phyloP scores from a whole-genome alignment of 805 yeast species.

The Ogataea haglerorum region DNA sequence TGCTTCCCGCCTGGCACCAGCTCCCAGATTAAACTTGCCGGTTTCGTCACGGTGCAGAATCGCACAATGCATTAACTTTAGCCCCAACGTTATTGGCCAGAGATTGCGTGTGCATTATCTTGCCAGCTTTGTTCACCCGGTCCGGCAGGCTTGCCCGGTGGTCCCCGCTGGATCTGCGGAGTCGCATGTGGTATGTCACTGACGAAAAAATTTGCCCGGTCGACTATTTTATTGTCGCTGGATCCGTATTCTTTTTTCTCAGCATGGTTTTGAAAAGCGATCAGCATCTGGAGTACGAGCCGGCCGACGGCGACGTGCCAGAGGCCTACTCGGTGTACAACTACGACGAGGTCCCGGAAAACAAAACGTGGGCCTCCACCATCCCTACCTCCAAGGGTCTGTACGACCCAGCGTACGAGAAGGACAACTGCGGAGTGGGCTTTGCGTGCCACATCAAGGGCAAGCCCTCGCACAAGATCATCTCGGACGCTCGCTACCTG shows the following conservation, averaged over 20 bases:
- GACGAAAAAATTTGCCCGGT: slow-evolving; percentile 8
- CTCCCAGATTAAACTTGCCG: slow-evolving; percentile 3
- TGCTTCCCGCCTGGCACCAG: background rate
- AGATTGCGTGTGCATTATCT: slow-evolving; percentile 12
- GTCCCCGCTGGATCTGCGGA: slow-evolving; percentile 4
- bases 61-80: slow-evolving; percentile 5
- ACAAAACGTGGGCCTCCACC: slow-evolving; percentile 89
- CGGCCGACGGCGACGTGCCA: slow-evolving; percentile 17
- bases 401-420: slow-evolving; percentile 89
- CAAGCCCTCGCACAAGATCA: slow-evolving; percentile 80
- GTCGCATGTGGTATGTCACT: slow-evolving; percentile 2
- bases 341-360: slow-evolving; percentile 73
- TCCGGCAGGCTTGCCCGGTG: slow-evolving; percentile 1
- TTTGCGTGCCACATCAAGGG: slow-evolving; percentile 95
- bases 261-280: slow-evolving; percentile 30
- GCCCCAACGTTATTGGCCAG: slow-evolving; percentile 11
- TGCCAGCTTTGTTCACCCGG: slow-evolving; percentile 6
- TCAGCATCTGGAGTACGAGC: slow-evolving; percentile 26
- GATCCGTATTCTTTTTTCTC: slow-evolving; percentile 5
- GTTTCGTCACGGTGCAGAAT: slow-evolving; percentile 3
- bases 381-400: slow-evolving; percentile 85
- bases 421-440: slow-evolving; percentile 99
- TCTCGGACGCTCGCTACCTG: slow-evolving; percentile 81
- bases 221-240: slow-evolving; percentile 1
- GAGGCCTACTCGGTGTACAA: slow-evolving; percentile 45